Evolutionary conservation across 345 rosid genomes (phyloP).

Genomic region (Mangifera indica): DNA sequence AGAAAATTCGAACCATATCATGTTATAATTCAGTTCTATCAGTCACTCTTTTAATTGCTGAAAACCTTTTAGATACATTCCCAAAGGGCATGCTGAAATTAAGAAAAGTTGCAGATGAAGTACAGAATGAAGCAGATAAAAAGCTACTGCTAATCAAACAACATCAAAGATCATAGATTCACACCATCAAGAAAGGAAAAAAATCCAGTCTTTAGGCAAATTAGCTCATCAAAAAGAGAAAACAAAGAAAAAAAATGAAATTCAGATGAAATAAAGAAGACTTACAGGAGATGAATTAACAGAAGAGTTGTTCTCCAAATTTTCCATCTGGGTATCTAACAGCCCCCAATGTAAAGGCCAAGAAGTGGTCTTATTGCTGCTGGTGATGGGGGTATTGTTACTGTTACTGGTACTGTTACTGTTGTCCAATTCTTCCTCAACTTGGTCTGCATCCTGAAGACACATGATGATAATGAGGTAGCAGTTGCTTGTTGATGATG

Average conservation of each 20-base stretch:
- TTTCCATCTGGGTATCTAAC: slow-evolving; percentile 47
- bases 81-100: neutral
- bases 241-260: neutral
- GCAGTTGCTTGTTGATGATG: neutral
- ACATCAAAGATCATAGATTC: neutral
- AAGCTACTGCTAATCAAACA: neutral
- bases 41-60: neutral
- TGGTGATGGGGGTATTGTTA: slow-evolving; percentile 22
- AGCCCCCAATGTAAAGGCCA: slow-evolving; percentile 42
- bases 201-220: too few species aligned
- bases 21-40: too few species aligned
- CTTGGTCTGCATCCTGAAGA: slow-evolving; percentile 44
- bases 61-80: neutral
- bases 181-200: too few species aligned
- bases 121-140: too few species aligned
- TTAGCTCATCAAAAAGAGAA: neutral
- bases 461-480: slow-evolving; percentile 36
- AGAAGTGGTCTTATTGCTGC: slow-evolving; percentile 24
- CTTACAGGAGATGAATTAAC: slow-evolving; percentile 43
- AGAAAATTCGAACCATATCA: too few species aligned
- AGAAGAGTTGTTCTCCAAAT: slow-evolving; percentile 35
- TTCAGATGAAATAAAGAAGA: slow-evolving; percentile 1
- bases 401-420: neutral
- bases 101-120: too few species aligned
- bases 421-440: slow-evolving; percentile 31